phyloP scores from a whole-genome alignment of 345 rosid genomes.

The Reutealis trisperma region DNA sequence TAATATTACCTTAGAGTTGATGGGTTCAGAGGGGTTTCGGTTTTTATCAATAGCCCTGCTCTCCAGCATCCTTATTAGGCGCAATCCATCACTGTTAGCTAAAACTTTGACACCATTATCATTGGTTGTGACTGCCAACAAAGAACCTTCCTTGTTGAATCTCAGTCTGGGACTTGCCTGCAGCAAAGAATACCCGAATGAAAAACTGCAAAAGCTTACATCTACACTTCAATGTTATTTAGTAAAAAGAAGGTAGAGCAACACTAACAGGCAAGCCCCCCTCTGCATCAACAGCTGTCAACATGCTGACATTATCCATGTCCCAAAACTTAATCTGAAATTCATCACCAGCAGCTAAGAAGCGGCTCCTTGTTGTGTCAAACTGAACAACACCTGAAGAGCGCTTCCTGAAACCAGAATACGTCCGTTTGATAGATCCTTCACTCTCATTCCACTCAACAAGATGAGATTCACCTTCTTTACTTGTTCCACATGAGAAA shows the following conservation, averaged over 20 bases:
- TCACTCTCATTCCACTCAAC: slow-evolving; percentile 79
- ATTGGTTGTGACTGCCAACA: slow-evolving; percentile 56
- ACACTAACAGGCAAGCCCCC: slow-evolving; percentile 63
- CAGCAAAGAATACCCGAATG: slow-evolving; percentile 5
- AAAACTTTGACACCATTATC: slow-evolving; percentile 62
- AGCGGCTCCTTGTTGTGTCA: slow-evolving; percentile 62
- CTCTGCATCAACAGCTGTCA: slow-evolving; percentile 55
- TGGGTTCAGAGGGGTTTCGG: slow-evolving; percentile 44
- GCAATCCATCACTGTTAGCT: slow-evolving; percentile 51
- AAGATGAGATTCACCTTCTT: slow-evolving; percentile 64
- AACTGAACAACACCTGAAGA: slow-evolving; percentile 62
- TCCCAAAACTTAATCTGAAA: slow-evolving; percentile 66
- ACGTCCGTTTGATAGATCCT: slow-evolving; percentile 56
- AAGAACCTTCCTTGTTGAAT: slow-evolving; percentile 65
- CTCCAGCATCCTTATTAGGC: slow-evolving; percentile 45
- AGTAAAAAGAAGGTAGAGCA: background rate
- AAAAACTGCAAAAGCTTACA: slow-evolving; percentile 1
- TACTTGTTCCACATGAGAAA: slow-evolving; percentile 73
- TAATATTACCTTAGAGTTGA: slow-evolving; percentile 44
- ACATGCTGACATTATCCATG: slow-evolving; percentile 51
- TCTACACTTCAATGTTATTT: background rate
- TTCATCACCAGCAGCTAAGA: slow-evolving; percentile 72
- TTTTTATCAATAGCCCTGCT: slow-evolving; percentile 42
- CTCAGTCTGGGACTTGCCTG: slow-evolving; percentile 65
- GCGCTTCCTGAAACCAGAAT: slow-evolving; percentile 57